Percentiles rank a stretch among this genome's conserved stretches.
phyloP scores from a whole-genome alignment of 495 filamentous ascomycete genomes.

The Rostrohypoxylon terebratum region DNA sequence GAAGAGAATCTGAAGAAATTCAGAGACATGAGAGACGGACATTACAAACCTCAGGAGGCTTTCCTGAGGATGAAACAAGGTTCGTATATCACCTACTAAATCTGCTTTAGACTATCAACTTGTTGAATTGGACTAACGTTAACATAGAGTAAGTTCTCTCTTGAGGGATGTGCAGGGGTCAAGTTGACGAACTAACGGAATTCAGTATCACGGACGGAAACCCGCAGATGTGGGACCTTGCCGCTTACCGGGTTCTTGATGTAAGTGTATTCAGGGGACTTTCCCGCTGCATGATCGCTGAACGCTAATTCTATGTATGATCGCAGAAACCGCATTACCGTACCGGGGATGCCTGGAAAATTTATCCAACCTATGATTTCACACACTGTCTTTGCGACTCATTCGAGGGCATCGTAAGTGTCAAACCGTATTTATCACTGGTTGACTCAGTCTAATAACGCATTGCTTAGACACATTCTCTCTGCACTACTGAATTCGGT shows the following conservation, averaged over 20 bases:
- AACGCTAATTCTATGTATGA: constrained; percentile 53
- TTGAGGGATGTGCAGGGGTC: constrained; percentile 68
- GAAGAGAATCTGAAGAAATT: constrained; percentile 87
- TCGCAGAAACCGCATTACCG: constrained; percentile 71
- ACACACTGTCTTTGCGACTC: constrained; percentile 90
- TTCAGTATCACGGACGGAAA: constrained; percentile 60
- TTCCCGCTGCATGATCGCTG: background rate
- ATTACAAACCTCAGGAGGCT: constrained; percentile 88
- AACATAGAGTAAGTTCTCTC: constrained; percentile 75
- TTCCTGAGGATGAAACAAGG: constrained; percentile 94
- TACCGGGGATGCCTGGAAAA: constrained; percentile 79
- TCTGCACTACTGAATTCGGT: constrained; percentile 90
- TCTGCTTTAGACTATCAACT: constrained; percentile 34
- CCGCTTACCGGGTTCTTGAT: constrained; percentile 81
- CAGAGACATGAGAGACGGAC: constrained; percentile 88
- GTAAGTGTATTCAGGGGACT: constrained; percentile 27
- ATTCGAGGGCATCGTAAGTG: constrained; percentile 75
- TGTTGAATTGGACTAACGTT: constrained; percentile 65
- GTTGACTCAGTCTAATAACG: background rate
- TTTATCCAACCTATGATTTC: constrained; percentile 94
- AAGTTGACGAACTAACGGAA: constrained; percentile 66
- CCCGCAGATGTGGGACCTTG: constrained; percentile 74
- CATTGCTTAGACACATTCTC: constrained; percentile 70
- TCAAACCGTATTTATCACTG: background rate
- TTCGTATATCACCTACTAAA: constrained; percentile 41